Conservation (phyloP, 495 filamentous ascomycete species). For the Podospora bellae-mahoneyi region DNA sequence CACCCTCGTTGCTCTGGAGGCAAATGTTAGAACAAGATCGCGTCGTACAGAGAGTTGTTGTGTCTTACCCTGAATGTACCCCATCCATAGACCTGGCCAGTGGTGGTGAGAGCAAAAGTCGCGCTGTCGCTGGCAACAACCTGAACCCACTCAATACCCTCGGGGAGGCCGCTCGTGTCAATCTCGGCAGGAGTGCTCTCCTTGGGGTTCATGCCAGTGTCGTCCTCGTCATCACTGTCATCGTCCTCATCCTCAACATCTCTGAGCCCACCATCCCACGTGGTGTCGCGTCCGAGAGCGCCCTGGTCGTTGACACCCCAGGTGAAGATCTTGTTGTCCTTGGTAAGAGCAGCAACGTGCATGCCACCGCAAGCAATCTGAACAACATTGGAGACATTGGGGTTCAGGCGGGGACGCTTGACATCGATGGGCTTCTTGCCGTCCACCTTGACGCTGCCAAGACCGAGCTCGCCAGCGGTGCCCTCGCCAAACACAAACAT, state of each 20-base stretch:
- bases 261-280: constrained; percentile 53
- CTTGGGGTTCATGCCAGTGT: constrained; percentile 53
- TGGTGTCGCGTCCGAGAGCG: constrained; percentile 62
- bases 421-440: constrained; percentile 56
- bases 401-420: constrained; percentile 53
- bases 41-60: neutral
- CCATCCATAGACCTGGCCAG: constrained; percentile 65
- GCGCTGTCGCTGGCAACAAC: constrained; percentile 62
- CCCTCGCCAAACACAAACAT: constrained; percentile 57
- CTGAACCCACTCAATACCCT: constrained; percentile 54
- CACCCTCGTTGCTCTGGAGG: constrained; percentile 53
- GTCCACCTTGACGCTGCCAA: constrained; percentile 41
- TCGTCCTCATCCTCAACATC: constrained; percentile 57
- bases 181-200: constrained; percentile 59
- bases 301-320: constrained; percentile 71
- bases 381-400: constrained; percentile 55
- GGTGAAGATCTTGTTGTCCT: constrained; percentile 62
- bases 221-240: constrained; percentile 34
- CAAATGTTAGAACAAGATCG: constrained; percentile 15
- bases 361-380: constrained; percentile 63
- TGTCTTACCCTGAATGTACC: constrained; percentile 62
- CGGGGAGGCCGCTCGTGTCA: constrained; percentile 42
- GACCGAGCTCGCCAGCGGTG: constrained; percentile 52
- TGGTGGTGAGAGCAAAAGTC: constrained; percentile 61
- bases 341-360: constrained; percentile 60